These are phyloP conservation scores for Paraurostyla sp. DNA, from an alignment of 73 alveolate species.

Conservation along the genomic window DNA sequence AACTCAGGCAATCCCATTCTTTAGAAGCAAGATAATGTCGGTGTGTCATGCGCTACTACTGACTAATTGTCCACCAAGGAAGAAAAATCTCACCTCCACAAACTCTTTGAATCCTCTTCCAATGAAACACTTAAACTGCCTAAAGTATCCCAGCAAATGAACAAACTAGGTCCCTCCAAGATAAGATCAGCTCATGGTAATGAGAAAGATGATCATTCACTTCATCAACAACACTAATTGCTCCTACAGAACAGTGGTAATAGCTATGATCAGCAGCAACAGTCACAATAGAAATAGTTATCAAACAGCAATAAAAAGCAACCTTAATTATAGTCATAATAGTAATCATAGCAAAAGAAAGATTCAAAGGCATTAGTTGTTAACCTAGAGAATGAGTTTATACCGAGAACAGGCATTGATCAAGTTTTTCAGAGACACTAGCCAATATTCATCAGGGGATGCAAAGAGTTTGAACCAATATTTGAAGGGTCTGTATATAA, in stretches of 20 bases:
- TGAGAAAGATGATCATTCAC: background rate
- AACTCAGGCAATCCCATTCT: no score
- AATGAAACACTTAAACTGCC: slow-evolving; percentile 18
- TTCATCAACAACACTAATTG: background rate
- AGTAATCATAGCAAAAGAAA: background rate
- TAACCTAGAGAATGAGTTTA: background rate
- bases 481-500: background rate
- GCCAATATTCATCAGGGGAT: background rate
- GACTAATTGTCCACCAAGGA: no score
- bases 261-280: background rate
- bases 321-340: background rate
- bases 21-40: no score
- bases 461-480: background rate
- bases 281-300: background rate
- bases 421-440: background rate
- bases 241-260: background rate
- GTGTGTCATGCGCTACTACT: no score
- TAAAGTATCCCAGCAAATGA: background rate
- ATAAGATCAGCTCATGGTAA: slow-evolving; percentile 28
- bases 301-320: background rate
- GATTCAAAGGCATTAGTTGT: background rate
- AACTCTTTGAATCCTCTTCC: slow-evolving; percentile 31
- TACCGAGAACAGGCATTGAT: slow-evolving; percentile 63
- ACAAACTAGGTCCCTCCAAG: background rate
- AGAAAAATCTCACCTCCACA: background rate